These are phyloP conservation scores for Diaporthe aspalathi DNA, from an alignment of 2,329 filamentous ascomycete species.

Conservation along the genomic window DNA sequence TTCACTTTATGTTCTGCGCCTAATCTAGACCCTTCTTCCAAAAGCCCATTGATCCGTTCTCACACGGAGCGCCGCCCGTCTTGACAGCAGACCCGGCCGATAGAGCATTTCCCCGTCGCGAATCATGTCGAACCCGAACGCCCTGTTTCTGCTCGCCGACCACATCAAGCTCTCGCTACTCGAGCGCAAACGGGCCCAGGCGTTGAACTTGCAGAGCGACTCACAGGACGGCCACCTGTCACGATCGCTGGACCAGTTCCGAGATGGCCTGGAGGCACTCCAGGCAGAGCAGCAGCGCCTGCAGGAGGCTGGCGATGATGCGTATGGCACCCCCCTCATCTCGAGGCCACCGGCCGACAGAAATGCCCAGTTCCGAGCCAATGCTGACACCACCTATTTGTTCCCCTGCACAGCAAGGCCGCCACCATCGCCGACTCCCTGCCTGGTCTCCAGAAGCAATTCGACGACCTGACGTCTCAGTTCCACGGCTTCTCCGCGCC, in stretches of 20 bases:
- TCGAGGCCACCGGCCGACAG: background rate
- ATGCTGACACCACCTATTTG: constrained; percentile 61
- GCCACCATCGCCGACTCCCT: constrained; percentile 72
- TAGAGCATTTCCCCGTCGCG: background rate
- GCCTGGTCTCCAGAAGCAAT: constrained; percentile 76
- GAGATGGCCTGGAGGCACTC: constrained; percentile 79
- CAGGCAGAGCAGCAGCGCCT: constrained; percentile 73
- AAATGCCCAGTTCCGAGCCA: background rate
- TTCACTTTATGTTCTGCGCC: background rate
- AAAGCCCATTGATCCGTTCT: constrained; percentile 1
- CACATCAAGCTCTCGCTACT: constrained; percentile 96
- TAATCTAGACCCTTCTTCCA: background rate
- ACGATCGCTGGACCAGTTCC: constrained; percentile 86
- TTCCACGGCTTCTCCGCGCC: constrained; percentile 76
- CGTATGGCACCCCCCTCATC: constrained; percentile 56
- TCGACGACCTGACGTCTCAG: constrained; percentile 80
- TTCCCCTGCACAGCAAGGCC: constrained; percentile 53
- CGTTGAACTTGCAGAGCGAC: constrained; percentile 80
- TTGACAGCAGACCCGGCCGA: constrained; percentile 3
- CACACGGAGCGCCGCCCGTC: background rate
- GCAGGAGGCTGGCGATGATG: constrained; percentile 71
- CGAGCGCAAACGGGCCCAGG: constrained; percentile 88
- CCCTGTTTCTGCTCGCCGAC: constrained; percentile 93
- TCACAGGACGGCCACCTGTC: constrained; percentile 91
- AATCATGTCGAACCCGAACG: constrained; percentile 70